Evolutionary conservation across 2,329 filamentous ascomycete species (phyloP).

Genomic region (Pestalotiopsis sp.): DNA sequence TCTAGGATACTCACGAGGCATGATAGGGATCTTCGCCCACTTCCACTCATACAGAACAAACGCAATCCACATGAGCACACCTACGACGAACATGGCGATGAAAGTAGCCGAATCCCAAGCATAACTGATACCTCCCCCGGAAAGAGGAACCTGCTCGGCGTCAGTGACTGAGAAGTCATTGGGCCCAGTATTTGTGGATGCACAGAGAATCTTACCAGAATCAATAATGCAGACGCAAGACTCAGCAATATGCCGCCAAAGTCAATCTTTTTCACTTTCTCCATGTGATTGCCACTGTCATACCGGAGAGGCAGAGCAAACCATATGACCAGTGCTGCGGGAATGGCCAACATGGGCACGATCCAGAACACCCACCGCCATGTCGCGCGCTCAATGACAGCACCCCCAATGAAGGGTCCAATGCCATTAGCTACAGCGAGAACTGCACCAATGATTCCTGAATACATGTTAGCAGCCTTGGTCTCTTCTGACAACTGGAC

Average conservation of each 20-base stretch:
- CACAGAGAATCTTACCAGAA: slow-evolving; percentile 17
- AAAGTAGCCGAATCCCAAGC: slow-evolving; percentile 20
- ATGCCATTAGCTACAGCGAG: slow-evolving; percentile 24
- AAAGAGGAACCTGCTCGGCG: slow-evolving; percentile 23
- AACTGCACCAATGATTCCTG: slow-evolving; percentile 24
- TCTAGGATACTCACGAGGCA: slow-evolving; percentile 12
- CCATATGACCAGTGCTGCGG: slow-evolving; percentile 14
- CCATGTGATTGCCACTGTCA: slow-evolving; percentile 14
- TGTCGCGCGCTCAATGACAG: background rate
- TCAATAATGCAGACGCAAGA: slow-evolving; percentile 7
- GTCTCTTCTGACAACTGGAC: too few species aligned
- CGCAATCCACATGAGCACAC: slow-evolving; percentile 14
- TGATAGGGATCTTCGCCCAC: slow-evolving; percentile 22
- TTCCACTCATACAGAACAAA: slow-evolving; percentile 21
- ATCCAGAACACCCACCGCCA: slow-evolving; percentile 29
- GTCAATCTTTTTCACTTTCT: slow-evolving; percentile 24
- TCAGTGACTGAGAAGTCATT: background rate
- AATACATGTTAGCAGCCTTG: background rate
- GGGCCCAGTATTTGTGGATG: background rate
- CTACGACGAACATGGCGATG: slow-evolving; percentile 19
- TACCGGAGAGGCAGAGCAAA: slow-evolving; percentile 17
- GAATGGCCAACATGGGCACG: slow-evolving; percentile 17
- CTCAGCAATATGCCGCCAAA: slow-evolving; percentile 17
- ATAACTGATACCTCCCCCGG: slow-evolving; percentile 20
- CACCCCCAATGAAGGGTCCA: slow-evolving; percentile 29